Base-by-base conservation (phyloP, 495 filamentous ascomycete genomes). In the Trichoderma gamsii region DNA sequence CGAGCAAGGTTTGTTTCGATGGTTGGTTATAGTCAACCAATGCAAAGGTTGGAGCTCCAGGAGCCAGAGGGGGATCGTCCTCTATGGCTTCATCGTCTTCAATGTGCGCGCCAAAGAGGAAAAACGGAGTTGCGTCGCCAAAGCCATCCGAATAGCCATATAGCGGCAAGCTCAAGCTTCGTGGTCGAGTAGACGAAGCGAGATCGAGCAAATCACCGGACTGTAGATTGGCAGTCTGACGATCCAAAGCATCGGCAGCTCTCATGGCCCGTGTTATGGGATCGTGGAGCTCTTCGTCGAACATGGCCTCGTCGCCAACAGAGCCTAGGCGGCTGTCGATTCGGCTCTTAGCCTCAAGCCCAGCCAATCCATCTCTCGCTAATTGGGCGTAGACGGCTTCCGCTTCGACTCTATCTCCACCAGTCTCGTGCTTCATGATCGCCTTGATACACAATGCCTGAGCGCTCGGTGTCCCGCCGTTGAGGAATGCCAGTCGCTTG, bases 391-490 rank as follows among this genome's bases (percentile, higher is more conserved):
- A 83, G 23, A 83, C 74, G 15, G 68, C 72, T 71, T 82, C 77
- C 0, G 84, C 83, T 63, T 74, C 74, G 4, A 68, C 68, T 21
- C 79, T 66, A 68, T 84, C 76, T 3, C 76, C 80, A 27, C 75
- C 73, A 2, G 80, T 80, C 23, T 81, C 52, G 63, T 80, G 71
- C 66, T 79, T 69, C 71, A 73, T 77, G 64, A 86, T 83, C 35
- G 74, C 71, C 9, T 71, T 66, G 11, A 86, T 73, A 67, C 83
- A 84, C 29, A 73, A 71, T 38, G 76, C 68, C 56, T 79, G 77
- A 1, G 82, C 82, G 56, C 79, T 74, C 16, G 80, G 76, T 11
- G 79, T 82, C 6, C 84, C 82, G 11, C 83, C 84, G 71, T 85
- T 77, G 68, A 81, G 74, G 67, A 86, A 84, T 12, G 85, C 81